Base-by-base conservation (phyloP, 495 filamentous ascomycete genomes). In the Aspergillus sparsus region DNA sequence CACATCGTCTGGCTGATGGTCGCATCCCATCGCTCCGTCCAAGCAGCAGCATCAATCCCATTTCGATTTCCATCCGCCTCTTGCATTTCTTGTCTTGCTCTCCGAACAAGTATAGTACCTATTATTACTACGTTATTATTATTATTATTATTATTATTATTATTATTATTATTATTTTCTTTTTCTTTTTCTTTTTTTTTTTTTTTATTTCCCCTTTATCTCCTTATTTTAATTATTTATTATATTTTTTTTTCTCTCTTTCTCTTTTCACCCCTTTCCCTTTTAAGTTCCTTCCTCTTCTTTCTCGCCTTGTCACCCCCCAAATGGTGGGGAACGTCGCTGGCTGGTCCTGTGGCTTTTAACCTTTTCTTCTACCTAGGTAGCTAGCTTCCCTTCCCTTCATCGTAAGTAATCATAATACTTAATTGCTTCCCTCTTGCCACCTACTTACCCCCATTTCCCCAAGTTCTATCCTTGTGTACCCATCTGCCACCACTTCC, bases 1-100 rank as follows among this genome's bases (percentile, higher is more conserved):
- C 66, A 68, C 66, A 68, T 68, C 63, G 66, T 51, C 57, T 58
- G 53, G 41, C 55, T 64, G 66, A 68, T 68, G 66, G 66, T 68
- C 63, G 63, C 66, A 68, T 68, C 46, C 58, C 50, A 60, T 60
- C 50, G 60, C 55, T 56, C 44, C 53, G n/a, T 59, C 46, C 51
- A 15, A 49, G 15, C 50, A 49, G 51, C 61, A 57, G 52, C 61
- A 55, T 27, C 21, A 63, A 54, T 56, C 55, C 44, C 21, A 47
- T 44, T 12, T 42, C 13, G 11, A 36, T 12, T 37, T 50, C 35
- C 46, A 32, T 49, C 32, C 31, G 21, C 21, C 21, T 27, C 21
- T 27, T 27, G 21, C 3, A 27, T 27, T 27, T 27, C 21, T 27
- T 1, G 21, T 3, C 21, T 27, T 27, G 21, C 21, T 27, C 21